A percentile compares a stretch with the other conserved stretches of the same genome.
Conservation (phyloP, 805 yeast genomes). For the Komagataella ulmi region DNA sequence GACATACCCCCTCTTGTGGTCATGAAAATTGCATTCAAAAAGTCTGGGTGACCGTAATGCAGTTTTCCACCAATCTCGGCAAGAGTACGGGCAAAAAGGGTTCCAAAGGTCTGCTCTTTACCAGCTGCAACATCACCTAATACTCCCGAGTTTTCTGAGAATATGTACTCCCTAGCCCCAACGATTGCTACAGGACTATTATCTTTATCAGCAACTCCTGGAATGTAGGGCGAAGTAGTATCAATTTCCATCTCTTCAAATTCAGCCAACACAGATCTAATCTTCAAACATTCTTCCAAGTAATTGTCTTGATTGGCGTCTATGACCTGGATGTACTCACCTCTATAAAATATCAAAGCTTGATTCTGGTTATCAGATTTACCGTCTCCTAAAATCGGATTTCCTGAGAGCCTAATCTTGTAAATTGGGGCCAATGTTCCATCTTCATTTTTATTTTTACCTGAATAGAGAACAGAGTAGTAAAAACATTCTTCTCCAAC, state of each 20-base stretch:
- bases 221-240: constrained; percentile 22
- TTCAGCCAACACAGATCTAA: constrained; percentile 77
- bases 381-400: constrained; percentile 94
- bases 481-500: constrained; percentile 21
- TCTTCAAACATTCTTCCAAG: constrained; percentile 85
- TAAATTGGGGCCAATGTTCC: constrained; percentile 32
- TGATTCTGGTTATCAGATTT: constrained; percentile 93
- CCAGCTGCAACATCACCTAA: constrained; percentile 96
- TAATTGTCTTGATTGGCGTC: constrained; percentile 97
- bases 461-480: constrained; percentile 62
- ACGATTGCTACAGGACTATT: constrained; percentile 71
- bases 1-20: constrained; percentile 93
- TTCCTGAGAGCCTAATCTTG: constrained; percentile 73
- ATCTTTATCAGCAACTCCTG: constrained; percentile 34
- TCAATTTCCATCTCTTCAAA: constrained; percentile 64
- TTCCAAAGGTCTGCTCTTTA: constrained; percentile 94
- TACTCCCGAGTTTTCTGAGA: constrained; percentile 85
- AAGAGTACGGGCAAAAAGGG: constrained; percentile 83
- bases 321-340: constrained; percentile 88
- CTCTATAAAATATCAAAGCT: constrained; percentile 75
- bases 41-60: constrained; percentile 96
- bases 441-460: constrained; percentile 37
- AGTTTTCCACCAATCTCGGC: constrained; percentile 91
- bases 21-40: constrained; percentile 82
- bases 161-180: constrained; percentile 91